Base-by-base conservation (phyloP, 768 basidiomycete species). In the Cantharellus cinnabarinus region DNA sequence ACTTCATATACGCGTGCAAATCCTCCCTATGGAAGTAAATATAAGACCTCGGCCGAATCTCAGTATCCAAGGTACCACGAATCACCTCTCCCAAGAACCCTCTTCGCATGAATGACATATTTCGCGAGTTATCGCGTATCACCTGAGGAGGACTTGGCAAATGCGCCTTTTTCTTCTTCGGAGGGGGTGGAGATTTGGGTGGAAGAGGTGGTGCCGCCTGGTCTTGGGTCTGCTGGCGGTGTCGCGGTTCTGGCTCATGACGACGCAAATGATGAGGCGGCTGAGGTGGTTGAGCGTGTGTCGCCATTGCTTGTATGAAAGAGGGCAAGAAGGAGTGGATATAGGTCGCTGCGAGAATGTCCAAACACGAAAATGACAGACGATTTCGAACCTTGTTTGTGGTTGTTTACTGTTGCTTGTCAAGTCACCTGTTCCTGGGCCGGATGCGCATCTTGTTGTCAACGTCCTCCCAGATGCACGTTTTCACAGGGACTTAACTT, bases 1-100 rank as follows among this genome's bases (percentile, higher is more conserved):
- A 90, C 85, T 72, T 95, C 89, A 66, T 94, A 99, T 2, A 99
- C 94, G 42, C 93, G 79, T 1, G 94, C 94, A 67, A 99, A 99
- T 0, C 94, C 94, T 64, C 94, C 94, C 77, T 79, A 59, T 59
- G 2, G 29, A 20, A 7, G 34, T 57, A 59, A 60, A 5, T 10
- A 37, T 20, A 56, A 44, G 34, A 3, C 2, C 29, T 5, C 10
- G 38, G 50, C 39, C n/a, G 5, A 37, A 55, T 41, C 62, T 50
- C 52, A 57, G 40, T 35, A 40, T 41, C n/a, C 37, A 61, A 3
- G 51, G 42, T 20, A 73, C 81, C 20, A 29, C 20, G 20, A 29
- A 29, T 54, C 61, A 89, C 88, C 81, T 95, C 90, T 64, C 90
- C 90, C 57, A 95, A 72, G 67, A 93, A 87, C 29, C 85, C 85